Evolutionary conservation across 306 rosid genomes (phyloP), one percentile per base, ranked within the genome.

Genomic region (Trifolium fragiferum): DNA sequence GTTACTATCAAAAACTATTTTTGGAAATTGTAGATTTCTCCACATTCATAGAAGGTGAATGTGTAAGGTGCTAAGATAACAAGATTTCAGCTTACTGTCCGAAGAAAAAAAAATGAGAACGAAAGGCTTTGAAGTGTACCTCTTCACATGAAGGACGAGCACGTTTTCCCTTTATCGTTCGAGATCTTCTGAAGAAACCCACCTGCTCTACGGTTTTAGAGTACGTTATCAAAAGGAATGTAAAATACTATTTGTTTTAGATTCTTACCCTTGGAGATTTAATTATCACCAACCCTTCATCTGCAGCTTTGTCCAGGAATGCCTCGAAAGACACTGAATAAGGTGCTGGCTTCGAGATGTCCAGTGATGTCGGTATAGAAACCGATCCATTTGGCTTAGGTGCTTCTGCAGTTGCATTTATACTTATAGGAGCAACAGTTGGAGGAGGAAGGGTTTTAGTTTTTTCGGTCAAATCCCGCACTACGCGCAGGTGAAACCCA

Each of bases 121-220:
- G 18, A 33, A 44, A 66, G 47, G 50, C 35, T 11, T 13, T 74
- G 25, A 68, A 76, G 40, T 55, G 57, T 80, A 93, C 97, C 98
- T 91, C 98, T 83, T 88, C 78, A 81, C 97, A 89, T 10, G 94
- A 70, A 38, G 90, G 91, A 0, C 91, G 93, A 71, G 91, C 85
- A 44, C 90, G 93, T 79, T 88, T 91, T 44, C 94, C 94, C 85
- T 91, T 91, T 80, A 93, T 89, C 63, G 90, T 91, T 78, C 98
- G 87, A 43, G 86, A 87, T 81, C 88, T 90, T 71, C 92, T 79
- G 79, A 94, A 92, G 72, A 81, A 82, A 21, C 99, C 99, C n/a
- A 94, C 97, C 98, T 94, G 90, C 79, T 78, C 75, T 76, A 63
- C 41, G 77, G 43, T 69, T 66, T 86, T 76, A 82, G 90, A 55